Evolutionary conservation across 1,284 basidiomycete species (phyloP).

Genomic region (Baeospora myosura): DNA sequence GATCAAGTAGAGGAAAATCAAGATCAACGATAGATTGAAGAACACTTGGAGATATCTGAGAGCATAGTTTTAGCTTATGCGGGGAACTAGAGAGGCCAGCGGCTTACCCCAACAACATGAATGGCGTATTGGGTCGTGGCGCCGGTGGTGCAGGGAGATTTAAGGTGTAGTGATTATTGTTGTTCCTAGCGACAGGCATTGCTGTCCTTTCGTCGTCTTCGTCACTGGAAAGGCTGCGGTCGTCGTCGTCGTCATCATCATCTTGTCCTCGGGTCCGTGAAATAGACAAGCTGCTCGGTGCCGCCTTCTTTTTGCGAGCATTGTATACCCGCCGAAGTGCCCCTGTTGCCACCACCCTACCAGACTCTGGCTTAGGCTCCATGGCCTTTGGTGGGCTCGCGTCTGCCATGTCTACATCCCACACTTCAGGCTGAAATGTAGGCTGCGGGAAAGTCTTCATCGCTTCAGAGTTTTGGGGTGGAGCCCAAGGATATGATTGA

Average conservation of each 20-base stretch:
- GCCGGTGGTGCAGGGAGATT: constrained; percentile 58
- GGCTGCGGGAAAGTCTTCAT: constrained; percentile 50
- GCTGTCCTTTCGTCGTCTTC: constrained; percentile 23
- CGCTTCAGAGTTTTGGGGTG: constrained; percentile 51
- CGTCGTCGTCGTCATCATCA: constrained; percentile 37
- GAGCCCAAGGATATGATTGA: constrained; percentile 50
- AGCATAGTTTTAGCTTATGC: constrained; percentile 15
- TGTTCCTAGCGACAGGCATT: constrained; percentile 42
- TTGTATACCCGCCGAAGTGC: constrained; percentile 64
- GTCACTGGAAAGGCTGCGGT: constrained; percentile 13
- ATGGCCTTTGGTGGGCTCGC: constrained; percentile 49
- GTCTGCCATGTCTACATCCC: constrained; percentile 70
- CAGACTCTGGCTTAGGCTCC: constrained; percentile 31
- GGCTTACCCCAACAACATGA: constrained; percentile 71
- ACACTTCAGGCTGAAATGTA: constrained; percentile 34
- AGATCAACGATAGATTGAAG: constrained; percentile 85
- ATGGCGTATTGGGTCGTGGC: constrained; percentile 55
- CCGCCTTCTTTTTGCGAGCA: constrained; percentile 43
- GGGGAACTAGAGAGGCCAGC: constrained; percentile 8
- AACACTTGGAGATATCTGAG: constrained; percentile 86
- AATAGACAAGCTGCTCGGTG: constrained; percentile 24
- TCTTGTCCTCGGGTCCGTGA: constrained; percentile 23
- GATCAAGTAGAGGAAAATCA: constrained; percentile 80
- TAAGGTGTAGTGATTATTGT: constrained; percentile 73
- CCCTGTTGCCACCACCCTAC: constrained; percentile 54